Base-by-base conservation (phyloP, 2,329 filamentous ascomycete genomes). In the Neonectria faginata region DNA sequence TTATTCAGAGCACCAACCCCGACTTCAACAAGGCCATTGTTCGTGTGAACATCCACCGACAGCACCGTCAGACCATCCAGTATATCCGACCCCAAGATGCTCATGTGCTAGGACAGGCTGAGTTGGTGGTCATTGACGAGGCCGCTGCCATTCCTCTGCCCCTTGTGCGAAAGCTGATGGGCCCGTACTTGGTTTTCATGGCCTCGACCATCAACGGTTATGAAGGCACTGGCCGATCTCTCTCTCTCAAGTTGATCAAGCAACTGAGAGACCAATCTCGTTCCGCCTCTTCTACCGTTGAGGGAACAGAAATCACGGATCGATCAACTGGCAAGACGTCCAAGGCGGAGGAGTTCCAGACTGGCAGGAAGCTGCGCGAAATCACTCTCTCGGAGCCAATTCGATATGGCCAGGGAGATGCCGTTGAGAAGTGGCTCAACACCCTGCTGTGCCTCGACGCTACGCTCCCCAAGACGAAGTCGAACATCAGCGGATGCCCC, bases 11-110 rank as follows among this genome's bases (percentile, higher is more conserved):
- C 1, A 98, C 95, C 3, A 97, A 99, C 79, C 95, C 96, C 0
- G 95, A 97, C 71, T 97, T 98, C 84, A 97, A 98, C 85, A 99
- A 99, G 83, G 96, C 96, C 3, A 97, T 99, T 75, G 96, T 99
- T 20, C 87, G 96, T 57, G 96, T 99, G 70, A 98, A 99, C 80
- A 90, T 99, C 53, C 94, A 98, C 82, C 87, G 94, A 67, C 91
- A 97, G 74, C 96, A 99, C 81, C 89, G 96, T 48, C 96, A 99
- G 80, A 98, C 96, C 0, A 99, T 99, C 53, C 96, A 99, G 79
- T 99, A 99, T 77, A 97, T 99, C 70, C 91, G 97, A 70, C 97
- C 96, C 0, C 94, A 99, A 79, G 96, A 99, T 80, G 91, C 94
- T 2, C 95, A 99, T 77, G 93, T 97, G 20, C 84, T 99, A 2